Evolutionary conservation across 306 rosid species (phyloP), one percentile per base, ranked within the genome.

Genomic region (Ochetophila trinervis): DNA sequence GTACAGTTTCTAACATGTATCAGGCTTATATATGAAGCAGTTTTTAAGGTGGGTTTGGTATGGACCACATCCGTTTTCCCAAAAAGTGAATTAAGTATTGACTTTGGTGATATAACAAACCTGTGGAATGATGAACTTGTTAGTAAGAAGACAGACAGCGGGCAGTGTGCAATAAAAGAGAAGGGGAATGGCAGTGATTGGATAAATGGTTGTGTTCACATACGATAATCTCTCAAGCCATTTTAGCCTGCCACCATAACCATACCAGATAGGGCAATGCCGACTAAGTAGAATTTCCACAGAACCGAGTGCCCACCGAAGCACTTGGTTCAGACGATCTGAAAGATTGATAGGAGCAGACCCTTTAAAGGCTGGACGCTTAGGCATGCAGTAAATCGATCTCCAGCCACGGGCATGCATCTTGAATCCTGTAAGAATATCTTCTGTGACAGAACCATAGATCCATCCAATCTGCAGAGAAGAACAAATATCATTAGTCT

Each of bases 321-420:
- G 95, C 80, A 89, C 96, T 87, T 93, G 98, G 80, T 93, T 89
- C 65, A 93, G 80, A 74, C 98, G 98, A 82, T 93, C 98, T 0
- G 98, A 93, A 76, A 93, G 97, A 81, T 93, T 93, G 72, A 93
- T 89, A 22, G 97, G 99, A 71, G 97, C 99, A 44, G 99, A 93
- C 57, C 99, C 99, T 80, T 93, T 93, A 73, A 93, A 93, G 44
- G 98, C 98, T 0, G 98, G 70, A 10, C 70, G 97, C 83, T 87
- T 74, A 6, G 98, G 98, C 74, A 87, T 93, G 82, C 98, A 89
- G 77, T 93, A 93, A 68, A 93, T 81, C 1, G 98, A 93, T 62
- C 98, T 80, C 98, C 98, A 93, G 27, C 98, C 98, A 10, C 98
- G 97, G 27, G 99, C 96, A 40, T 93, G 99, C 99, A 93, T 93